A percentile compares a stretch with the other conserved stretches of the same genome.
Conservation (phyloP, 495 filamentous ascomycete species). For the Lasiosphaeria ovina region DNA sequence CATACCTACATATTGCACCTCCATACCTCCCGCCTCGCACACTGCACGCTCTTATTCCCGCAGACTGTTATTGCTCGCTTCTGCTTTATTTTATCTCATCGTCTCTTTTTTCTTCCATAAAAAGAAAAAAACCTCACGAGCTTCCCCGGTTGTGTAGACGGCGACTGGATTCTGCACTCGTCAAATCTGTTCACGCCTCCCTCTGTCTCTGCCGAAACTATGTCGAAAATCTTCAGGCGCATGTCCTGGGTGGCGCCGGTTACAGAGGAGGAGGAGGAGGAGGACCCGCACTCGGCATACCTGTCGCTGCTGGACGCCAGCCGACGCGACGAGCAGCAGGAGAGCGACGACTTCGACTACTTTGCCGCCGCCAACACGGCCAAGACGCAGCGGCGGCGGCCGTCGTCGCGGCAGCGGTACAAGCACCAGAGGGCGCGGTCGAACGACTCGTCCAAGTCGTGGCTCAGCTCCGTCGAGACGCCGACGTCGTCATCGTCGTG, state of each 20-base stretch:
- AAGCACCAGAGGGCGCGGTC: not conserved
- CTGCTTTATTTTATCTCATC: not conserved
- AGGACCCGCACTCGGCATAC: slow-evolving; percentile 22
- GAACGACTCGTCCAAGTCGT: slow-evolving; percentile 7
- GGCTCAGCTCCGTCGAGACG: not conserved
- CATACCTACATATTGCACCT: not conserved
- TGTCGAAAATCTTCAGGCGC: slow-evolving; percentile 25
- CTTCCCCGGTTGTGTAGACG: no score
- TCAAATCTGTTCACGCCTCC: not conserved
- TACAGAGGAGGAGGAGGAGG: slow-evolving; percentile 8
- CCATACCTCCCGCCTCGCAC: no score
- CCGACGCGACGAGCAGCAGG: slow-evolving; percentile 4
- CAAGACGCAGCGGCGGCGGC: not conserved
- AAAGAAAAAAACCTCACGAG: not conserved
- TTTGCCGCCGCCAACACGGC: not conserved
- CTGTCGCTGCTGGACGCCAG: slow-evolving; percentile 28
- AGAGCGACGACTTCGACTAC: slow-evolving; percentile 1
- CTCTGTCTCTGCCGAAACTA: slow-evolving; percentile 2
- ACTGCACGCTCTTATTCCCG: no score
- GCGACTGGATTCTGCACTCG: not conserved
- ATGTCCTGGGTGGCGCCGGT: slow-evolving; percentile 4
- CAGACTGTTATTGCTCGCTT: not conserved
- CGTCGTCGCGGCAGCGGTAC: slow-evolving; percentile 8
- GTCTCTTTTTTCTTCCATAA: not conserved
- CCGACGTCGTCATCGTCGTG: slow-evolving; percentile 12